A percentile compares a stretch with the other conserved stretches of the same genome.
Conservation (phyloP, 2,329 filamentous ascomycete genomes). For the Scleromitrula shiraiana region DNA sequence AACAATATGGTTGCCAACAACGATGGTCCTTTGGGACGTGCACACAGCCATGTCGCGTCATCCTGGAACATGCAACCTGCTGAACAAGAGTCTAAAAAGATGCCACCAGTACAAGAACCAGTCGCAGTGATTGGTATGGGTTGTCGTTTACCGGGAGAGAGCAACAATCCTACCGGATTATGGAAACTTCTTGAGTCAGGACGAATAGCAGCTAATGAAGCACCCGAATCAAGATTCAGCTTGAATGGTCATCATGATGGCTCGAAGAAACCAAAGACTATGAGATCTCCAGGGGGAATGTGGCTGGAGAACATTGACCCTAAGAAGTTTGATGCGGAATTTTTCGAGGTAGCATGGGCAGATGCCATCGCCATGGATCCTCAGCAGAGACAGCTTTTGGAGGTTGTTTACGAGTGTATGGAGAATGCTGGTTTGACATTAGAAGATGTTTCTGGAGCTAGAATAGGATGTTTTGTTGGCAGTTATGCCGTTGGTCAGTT, state of each 20-base stretch:
- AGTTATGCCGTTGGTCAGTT: constrained; percentile 27
- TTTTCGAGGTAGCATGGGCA: constrained; percentile 33
- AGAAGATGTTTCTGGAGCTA: constrained; percentile 11
- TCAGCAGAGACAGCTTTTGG: constrained; percentile 35
- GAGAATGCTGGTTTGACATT: constrained; percentile 16
- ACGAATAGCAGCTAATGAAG: constrained; percentile 55
- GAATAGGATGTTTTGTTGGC: constrained; percentile 13
- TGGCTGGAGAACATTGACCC: constrained; percentile 33
- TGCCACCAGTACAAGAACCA: no score
- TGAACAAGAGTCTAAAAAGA: no score
- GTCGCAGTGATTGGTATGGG: constrained; percentile 34
- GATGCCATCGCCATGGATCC: constrained; percentile 34
- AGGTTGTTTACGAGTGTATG: constrained; percentile 58
- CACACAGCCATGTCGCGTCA: constrained; percentile 4
- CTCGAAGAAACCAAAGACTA: constrained; percentile 56
- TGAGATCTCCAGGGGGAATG: constrained; percentile 68
- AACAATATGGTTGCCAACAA: neutral
- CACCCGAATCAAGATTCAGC: constrained; percentile 61
- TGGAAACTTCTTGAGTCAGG: constrained; percentile 51
- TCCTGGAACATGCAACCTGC: no score
- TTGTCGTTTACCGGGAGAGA: constrained; percentile 32
- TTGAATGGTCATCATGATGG: constrained; percentile 59
- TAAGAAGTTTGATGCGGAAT: constrained; percentile 32
- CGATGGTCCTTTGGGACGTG: neutral
- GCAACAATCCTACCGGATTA: constrained; percentile 27